phyloP scores from a whole-genome alignment of 192 early-diverging fungal genomes.

The Backusella tuberculispora region DNA sequence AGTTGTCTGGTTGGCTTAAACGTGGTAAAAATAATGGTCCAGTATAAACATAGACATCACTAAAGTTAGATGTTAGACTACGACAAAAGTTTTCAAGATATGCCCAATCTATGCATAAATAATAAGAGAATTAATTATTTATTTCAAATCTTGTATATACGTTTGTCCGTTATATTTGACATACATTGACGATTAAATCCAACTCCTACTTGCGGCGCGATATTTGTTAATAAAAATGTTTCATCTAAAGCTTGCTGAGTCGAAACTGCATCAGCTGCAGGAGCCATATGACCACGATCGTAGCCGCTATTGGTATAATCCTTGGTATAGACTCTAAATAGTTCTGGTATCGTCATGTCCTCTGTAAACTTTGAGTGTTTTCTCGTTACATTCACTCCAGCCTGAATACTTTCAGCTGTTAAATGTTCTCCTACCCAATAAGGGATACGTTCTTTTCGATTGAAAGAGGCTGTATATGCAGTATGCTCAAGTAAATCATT shows the following conservation, averaged over 20 bases:
- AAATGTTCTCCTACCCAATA: constrained; percentile 40
- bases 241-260: constrained; percentile 58
- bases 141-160: not conserved
- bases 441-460: constrained; percentile 53
- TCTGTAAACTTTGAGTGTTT: constrained; percentile 52
- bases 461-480: constrained; percentile 72
- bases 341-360: constrained; percentile 46
- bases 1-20: not conserved
- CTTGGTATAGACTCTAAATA: constrained; percentile 48
- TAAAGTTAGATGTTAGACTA: constrained; percentile 46
- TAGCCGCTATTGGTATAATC: constrained; percentile 60
- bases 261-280: constrained; percentile 56
- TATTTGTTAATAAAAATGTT: constrained; percentile 51
- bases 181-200: constrained; percentile 64
- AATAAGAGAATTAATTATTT: not conserved
- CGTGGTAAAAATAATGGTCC: constrained; percentile 63
- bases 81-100: constrained; percentile 57
- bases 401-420: constrained; percentile 14
- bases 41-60: constrained; percentile 60
- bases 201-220: constrained; percentile 38
- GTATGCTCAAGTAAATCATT: constrained; percentile 68
- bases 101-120: constrained; percentile 51
- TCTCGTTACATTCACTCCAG: constrained; percentile 39
- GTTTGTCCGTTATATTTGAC: not conserved
- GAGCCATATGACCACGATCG: constrained; percentile 65